Evolutionary conservation across 768 basidiomycete species (phyloP).

Genomic region (Mycena albidolilacea): DNA sequence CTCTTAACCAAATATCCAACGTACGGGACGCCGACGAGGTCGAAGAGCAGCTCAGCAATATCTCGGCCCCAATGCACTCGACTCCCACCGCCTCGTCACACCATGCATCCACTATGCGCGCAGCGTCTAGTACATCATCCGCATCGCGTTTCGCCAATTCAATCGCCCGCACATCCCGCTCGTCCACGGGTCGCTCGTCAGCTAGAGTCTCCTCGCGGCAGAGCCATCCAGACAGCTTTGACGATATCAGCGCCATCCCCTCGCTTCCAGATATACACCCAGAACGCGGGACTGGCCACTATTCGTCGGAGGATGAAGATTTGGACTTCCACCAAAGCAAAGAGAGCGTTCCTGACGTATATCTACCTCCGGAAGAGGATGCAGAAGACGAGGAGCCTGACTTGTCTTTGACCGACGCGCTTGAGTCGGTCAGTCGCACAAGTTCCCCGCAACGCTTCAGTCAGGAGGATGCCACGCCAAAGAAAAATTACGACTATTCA

Average conservation of each 20-base stretch:
- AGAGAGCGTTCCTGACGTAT: slow-evolving; percentile 68
- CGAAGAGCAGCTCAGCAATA: slow-evolving; percentile 56
- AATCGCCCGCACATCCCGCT: slow-evolving; percentile 56
- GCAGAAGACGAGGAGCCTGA: slow-evolving; percentile 50
- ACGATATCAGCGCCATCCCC: slow-evolving; percentile 67
- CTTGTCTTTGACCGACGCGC: slow-evolving; percentile 68
- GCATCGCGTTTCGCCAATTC: slow-evolving; percentile 71
- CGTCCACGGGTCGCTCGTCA: slow-evolving; percentile 51
- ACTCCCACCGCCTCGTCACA: slow-evolving; percentile 71
- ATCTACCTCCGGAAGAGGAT: slow-evolving; percentile 64
- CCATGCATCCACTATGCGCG: slow-evolving; percentile 65
- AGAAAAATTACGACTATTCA: slow-evolving; percentile 72
- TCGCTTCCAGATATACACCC: slow-evolving; percentile 62
- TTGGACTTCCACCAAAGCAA: slow-evolving; percentile 58
- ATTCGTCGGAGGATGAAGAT: slow-evolving; percentile 55
- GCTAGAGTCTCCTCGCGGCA: slow-evolving; percentile 51
- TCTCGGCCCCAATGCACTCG: slow-evolving; percentile 73
- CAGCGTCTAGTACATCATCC: slow-evolving; percentile 60
- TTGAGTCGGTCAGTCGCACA: slow-evolving; percentile 69
- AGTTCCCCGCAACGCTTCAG: slow-evolving; percentile 65
- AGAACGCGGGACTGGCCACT: slow-evolving; percentile 49
- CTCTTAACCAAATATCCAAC: slow-evolving; percentile 41
- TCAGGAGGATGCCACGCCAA: slow-evolving; percentile 59
- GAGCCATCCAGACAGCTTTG: slow-evolving; percentile 67
- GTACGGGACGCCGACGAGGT: slow-evolving; percentile 46